phyloP scores from a whole-genome alignment of 1,139 yeast genomes.

The Suhomyces terraborum region DNA sequence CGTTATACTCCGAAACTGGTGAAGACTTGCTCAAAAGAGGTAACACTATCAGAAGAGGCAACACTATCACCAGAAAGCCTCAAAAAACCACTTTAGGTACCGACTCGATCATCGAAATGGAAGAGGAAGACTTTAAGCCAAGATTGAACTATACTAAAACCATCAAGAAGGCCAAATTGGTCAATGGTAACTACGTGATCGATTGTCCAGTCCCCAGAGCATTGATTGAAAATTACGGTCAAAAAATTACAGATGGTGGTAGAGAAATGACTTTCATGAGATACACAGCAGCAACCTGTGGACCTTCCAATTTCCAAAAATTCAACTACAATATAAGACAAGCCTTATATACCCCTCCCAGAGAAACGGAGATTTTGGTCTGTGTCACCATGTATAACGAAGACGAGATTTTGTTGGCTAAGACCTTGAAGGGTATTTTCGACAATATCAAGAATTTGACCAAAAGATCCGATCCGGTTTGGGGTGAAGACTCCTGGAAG shows the following conservation, averaged over 20 bases:
- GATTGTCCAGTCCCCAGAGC: constrained; percentile 77
- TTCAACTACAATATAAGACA: constrained; percentile 68
- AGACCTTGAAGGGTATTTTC: constrained; percentile 77
- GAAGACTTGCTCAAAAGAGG: constrained; percentile 41
- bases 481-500: constrained; percentile 86
- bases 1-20: constrained; percentile 46
- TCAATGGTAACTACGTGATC: constrained; percentile 71
- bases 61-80: constrained; percentile 23
- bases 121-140: constrained; percentile 46
- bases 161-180: constrained; percentile 54
- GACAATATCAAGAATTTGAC: constrained; percentile 67
- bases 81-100: constrained; percentile 16
- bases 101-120: constrained; percentile 26
- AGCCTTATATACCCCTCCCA: constrained; percentile 61
- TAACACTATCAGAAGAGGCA: constrained; percentile 32
- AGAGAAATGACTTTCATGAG: constrained; percentile 78
- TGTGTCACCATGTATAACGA: constrained; percentile 83
- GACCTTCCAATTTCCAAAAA: constrained; percentile 63
- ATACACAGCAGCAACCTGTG: constrained; percentile 81
- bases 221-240: constrained; percentile 55
- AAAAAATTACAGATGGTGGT: constrained; percentile 46
- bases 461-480: constrained; percentile 58
- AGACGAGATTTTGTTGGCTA: constrained; percentile 68
- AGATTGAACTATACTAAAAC: constrained; percentile 49
- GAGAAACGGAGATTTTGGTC: constrained; percentile 72